Percentiles rank a stretch among this genome's conserved stretches.
These are phyloP conservation scores for Ambrosia artemisiifolia DNA, from an alignment of 129 eudicot species.

Conservation along the genomic window DNA sequence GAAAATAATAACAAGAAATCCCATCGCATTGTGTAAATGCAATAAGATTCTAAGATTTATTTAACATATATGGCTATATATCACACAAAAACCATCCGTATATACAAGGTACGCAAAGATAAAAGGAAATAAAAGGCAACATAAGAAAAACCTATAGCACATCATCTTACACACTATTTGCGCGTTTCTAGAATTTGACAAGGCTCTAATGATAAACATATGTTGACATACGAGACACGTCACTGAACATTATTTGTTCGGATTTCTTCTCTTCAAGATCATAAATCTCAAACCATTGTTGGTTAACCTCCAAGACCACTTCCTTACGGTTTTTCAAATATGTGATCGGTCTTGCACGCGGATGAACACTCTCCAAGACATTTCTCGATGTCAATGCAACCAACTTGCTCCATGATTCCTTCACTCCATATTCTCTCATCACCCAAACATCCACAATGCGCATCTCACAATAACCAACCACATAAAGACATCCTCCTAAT, in stretches of 20 bases:
- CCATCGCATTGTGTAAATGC: too few species aligned
- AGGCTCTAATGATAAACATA: slow-evolving; percentile 14
- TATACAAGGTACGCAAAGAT: not conserved
- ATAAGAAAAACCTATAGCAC: not conserved
- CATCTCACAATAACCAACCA: slow-evolving; percentile 9
- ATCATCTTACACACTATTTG: slow-evolving; percentile 17
- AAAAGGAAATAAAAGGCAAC: not conserved
- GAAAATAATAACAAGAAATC: too few species aligned
- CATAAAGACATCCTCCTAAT: slow-evolving; percentile 29
- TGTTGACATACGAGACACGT: not conserved
- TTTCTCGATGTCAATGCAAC: not conserved
- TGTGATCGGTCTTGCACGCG: slow-evolving; percentile 9
- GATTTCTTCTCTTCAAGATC: slow-evolving; percentile 16
- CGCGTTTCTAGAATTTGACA: not conserved
- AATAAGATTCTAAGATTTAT: not conserved
- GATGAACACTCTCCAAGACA: not conserved
- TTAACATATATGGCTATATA: not conserved
- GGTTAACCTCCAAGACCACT: slow-evolving; percentile 17
- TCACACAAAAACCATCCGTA: not conserved
- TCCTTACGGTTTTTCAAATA: slow-evolving; percentile 10
- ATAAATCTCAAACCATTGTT: slow-evolving; percentile 1
- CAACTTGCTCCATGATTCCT: slow-evolving; percentile 39
- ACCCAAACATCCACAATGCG: slow-evolving; percentile 28
- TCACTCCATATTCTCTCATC: slow-evolving; percentile 28
- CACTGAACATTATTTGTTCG: not conserved